phyloP scores from a whole-genome alignment of 495 filamentous ascomycete genomes.

The Aspergillus sclerotiicarbonarius region DNA sequence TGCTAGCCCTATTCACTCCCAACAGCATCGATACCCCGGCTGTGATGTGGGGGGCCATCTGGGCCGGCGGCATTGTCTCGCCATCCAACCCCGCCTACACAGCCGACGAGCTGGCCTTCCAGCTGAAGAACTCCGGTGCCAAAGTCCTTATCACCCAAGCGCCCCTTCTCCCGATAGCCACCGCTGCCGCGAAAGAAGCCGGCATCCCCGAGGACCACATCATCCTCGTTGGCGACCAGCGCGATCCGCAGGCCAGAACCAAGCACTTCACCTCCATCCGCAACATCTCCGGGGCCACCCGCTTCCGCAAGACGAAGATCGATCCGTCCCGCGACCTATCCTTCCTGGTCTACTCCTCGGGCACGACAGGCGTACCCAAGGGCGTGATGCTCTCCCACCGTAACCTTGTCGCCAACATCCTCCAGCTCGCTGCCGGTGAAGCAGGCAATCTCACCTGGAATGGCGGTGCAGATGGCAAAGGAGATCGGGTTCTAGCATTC shows the following conservation, averaged over 20 bases:
- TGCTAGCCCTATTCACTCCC: conserved; percentile 66
- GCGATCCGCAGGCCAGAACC: conserved; percentile 55
- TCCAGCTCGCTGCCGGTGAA: conserved; percentile 58
- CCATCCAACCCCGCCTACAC: conserved; percentile 90
- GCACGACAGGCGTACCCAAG: conserved; percentile 91
- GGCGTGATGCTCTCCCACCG: conserved; percentile 85
- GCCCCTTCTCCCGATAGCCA: conserved; percentile 58
- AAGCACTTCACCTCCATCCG: conserved; percentile 77
- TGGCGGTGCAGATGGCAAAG: conserved; percentile 58
- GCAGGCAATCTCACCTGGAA: conserved; percentile 57
- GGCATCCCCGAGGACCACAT: conserved; percentile 65
- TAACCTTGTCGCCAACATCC: conserved; percentile 75
- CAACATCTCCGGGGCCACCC: conserved; percentile 52
- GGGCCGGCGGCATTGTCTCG: conserved; percentile 78
- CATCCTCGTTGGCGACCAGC: conserved; percentile 74
- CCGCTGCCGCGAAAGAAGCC: conserved; percentile 62
- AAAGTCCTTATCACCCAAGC: conserved; percentile 74
- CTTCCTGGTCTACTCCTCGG: conserved; percentile 80
- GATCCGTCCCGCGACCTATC: conserved; percentile 48
- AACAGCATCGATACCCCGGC: conserved; percentile 73
- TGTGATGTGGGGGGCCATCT: conserved; percentile 75
- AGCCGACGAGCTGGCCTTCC: conserved; percentile 80
- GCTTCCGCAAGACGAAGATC: conserved; percentile 47
- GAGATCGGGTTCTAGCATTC: conserved; percentile 74
- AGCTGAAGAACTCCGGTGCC: conserved; percentile 77